Evolutionary conservation across 2,329 filamentous ascomycete genomes (phyloP), one percentile per base, ranked within the genome.

Genomic region (Aspergillus ochraceoroseus): DNA sequence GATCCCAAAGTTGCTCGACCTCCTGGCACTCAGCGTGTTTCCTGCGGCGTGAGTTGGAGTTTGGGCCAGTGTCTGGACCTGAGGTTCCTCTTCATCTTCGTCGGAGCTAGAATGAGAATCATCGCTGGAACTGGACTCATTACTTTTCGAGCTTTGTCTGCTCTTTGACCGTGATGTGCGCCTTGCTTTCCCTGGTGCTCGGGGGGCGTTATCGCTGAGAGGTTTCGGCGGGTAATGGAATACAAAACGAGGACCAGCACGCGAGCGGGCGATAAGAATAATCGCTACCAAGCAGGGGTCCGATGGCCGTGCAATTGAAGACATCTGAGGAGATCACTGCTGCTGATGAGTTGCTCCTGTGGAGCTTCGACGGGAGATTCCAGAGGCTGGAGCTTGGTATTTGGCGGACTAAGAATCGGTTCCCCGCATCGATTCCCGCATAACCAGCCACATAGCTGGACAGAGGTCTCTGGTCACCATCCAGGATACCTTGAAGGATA

Each of bases 181-280:
- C 17, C 62, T 61, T 15, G 55, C 51, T 45, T 57, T 62, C 41
- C 55, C 56, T 23, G 58, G 58, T 22, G 62, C 54, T 41, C 64
- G 57, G 26, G 65, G 51, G 22, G 56, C 56, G 46, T 59, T 63
- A 40, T 65, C 63, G 49, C 61, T 61, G 41, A 69, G 64, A 49
- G 72, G 63, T 56, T 70, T 65, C 53, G 81, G 75, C n/a, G 87
- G 87, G 57, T 92, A 92, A 64, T 94, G 86, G 64, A 89, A 94
- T 55, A 92, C 83, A 55, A 92, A 83, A 49, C 81, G 79, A 18
- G 87, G 85, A 11, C 87, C 87, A 53, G 86, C 83, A 50, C 83
- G 80, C 22, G 84, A 85, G 50, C 84, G 77, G 55, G 86, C 79
- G 51, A 88, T 79, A 26, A 90, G 76, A 36, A 86, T 79, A 42